Conservation (phyloP, 371 early-diverging fungal species). For the Saksenaea vasiformis region DNA sequence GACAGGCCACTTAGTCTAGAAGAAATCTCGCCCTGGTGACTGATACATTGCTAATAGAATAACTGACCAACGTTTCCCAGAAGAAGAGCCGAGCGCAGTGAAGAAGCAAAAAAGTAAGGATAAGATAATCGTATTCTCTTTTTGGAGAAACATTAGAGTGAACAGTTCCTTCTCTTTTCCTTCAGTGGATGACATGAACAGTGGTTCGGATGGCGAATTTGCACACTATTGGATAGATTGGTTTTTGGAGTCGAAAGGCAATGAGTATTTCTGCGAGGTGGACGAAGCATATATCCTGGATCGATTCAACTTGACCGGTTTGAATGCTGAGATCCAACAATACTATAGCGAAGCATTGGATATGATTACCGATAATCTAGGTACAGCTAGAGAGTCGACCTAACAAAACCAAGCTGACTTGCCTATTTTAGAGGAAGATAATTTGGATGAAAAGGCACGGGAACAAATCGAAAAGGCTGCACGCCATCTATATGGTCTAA, state of each 20-base stretch:
- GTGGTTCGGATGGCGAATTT: slow-evolving; percentile 66
- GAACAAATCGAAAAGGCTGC: slow-evolving; percentile 78
- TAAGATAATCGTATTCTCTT: not conserved
- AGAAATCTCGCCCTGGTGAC: not conserved
- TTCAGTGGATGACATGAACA: slow-evolving; percentile 64
- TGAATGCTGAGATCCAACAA: slow-evolving; percentile 76
- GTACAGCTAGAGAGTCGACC: slow-evolving; percentile 22
- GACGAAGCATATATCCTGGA: slow-evolving; percentile 96
- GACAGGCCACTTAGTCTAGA: not conserved
- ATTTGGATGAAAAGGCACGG: slow-evolving; percentile 67
- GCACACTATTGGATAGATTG: slow-evolving; percentile 86
- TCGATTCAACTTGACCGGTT: slow-evolving; percentile 95
- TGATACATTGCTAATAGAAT: not conserved
- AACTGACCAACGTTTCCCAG: slow-evolving; percentile 5
- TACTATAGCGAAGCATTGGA: slow-evolving; percentile 86
- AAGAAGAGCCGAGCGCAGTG: slow-evolving; percentile 4
- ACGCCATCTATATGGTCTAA: slow-evolving; percentile 88
- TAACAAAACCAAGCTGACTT: too few species aligned
- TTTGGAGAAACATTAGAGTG: not conserved
- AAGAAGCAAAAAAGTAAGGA: slow-evolving; percentile 2
- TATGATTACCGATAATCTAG: slow-evolving; percentile 86
- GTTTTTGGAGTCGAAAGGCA: slow-evolving; percentile 80
- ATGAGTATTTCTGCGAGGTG: slow-evolving; percentile 94
- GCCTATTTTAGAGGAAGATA: slow-evolving; percentile 55
- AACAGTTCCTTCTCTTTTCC: not conserved